phyloP scores from a whole-genome alignment of 257 asterid genomes.

The Fraxinus excelsior region DNA sequence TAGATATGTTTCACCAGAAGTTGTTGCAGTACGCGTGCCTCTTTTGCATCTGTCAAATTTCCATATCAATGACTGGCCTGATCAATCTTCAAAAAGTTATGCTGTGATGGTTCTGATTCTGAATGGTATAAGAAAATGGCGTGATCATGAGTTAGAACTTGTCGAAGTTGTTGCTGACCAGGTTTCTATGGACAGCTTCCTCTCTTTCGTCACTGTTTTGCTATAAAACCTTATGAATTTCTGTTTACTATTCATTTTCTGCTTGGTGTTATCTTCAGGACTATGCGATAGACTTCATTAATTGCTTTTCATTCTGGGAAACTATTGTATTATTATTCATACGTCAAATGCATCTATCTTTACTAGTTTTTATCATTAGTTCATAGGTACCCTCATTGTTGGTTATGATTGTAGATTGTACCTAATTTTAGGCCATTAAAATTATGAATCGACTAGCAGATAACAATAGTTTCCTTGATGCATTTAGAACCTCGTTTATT shows the following conservation, averaged over 20 bases:
- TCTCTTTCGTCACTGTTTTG: background rate
- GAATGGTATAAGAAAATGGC: conserved; percentile 69
- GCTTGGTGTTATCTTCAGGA: background rate
- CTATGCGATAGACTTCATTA: background rate
- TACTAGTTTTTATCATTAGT: background rate
- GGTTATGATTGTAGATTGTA: background rate
- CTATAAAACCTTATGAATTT: background rate
- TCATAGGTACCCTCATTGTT: background rate
- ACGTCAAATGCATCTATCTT: background rate
- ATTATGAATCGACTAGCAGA: background rate
- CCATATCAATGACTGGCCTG: conserved; percentile 63
- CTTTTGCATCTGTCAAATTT: conserved; percentile 64
- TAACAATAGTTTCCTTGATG: background rate
- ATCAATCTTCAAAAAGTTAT: conserved; percentile 54
- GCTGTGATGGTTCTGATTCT: conserved; percentile 78
- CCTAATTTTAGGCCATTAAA: background rate
- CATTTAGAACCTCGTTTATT: background rate
- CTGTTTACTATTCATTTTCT: background rate
- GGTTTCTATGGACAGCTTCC: conserved; percentile 37
- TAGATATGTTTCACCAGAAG: conserved; percentile 56
- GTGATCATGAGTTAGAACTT: conserved; percentile 74
- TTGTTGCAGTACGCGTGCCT: conserved; percentile 76
- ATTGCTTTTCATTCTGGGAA: background rate
- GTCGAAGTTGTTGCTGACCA: conserved; percentile 82
- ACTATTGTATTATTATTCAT: background rate